Base-by-base conservation (phyloP, 345 rosid genomes). In the Brassica cretica region DNA sequence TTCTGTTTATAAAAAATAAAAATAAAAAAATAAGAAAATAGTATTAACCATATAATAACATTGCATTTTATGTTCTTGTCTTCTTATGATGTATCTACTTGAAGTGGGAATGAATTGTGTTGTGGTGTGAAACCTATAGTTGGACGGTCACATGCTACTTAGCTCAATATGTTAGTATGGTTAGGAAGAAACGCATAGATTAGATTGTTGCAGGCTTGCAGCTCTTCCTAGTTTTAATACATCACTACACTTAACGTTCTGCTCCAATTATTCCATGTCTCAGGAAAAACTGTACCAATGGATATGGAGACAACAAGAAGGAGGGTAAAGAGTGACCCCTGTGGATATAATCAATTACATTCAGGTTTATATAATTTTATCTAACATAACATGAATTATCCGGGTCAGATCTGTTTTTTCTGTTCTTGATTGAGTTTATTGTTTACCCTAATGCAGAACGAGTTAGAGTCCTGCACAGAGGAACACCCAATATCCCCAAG, bases 261-360 rank as follows among this genome's bases (percentile, higher is more conserved):
- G 55, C 5, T 64, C 16, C 16, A 14, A 46, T 46, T 74, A 24
- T 10, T 56, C 64, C 39, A 2, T 5, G 72, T 72, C 80, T 79
- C 79, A 93, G 98, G 98, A 93, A 80, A 93, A 93, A 73, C 86
- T 93, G 77, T 83, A 87, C 81, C 98, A 93, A 62, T 93, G 97
- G 94, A 88, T 93, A 67, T 82, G 84, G 87, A 87, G 95, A 71
- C 91, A 91, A 78, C 93, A 93, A 80, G 98, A 93, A 75, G 97
- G 82, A 76, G 98, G 93, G 21, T 84, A 91, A 19, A 89, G 94
- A 80, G 91, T 88, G 46, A 71, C 95, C 65, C 76, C 92, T 8
- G 62, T 68, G 79, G 98, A 93, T 82, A 84, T 91, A 37, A 46
- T 87, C 70, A 89, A 65, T 82, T 89, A 89, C 83, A 73, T 91